A percentile compares a stretch with the other conserved stretches of the same genome.
Evolutionary conservation across 768 basidiomycete genomes (phyloP).

Genomic region (Mycena floridula): DNA sequence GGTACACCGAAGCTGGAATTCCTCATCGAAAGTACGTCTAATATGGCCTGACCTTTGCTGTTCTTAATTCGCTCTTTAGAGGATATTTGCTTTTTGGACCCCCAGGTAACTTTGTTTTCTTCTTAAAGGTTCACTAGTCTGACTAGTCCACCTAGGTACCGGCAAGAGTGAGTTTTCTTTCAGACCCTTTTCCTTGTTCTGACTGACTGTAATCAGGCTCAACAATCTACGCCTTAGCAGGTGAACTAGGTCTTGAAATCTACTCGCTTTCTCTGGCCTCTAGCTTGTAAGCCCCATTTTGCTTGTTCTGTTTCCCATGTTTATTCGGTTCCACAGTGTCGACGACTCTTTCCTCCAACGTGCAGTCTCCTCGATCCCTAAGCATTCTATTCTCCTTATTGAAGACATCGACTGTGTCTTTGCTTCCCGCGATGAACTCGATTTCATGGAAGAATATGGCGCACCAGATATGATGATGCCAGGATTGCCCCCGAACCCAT

Average conservation of each 20-base stretch:
- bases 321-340: too few species aligned
- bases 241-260: slow-evolving; percentile 80
- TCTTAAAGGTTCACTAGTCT: too few species aligned
- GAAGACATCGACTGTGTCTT: slow-evolving; percentile 63
- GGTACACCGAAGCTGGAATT: slow-evolving; percentile 53
- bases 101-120: too few species aligned
- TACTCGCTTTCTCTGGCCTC: slow-evolving; percentile 54
- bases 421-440: slow-evolving; percentile 36
- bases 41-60: too few species aligned
- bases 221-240: slow-evolving; percentile 50
- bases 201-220: slow-evolving; percentile 37
- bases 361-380: slow-evolving; percentile 40
- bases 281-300: too few species aligned
- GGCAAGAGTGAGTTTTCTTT: slow-evolving; percentile 49
- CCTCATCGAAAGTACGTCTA: too few species aligned
- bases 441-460: slow-evolving; percentile 5
- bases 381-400: slow-evolving; percentile 49
- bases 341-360: slow-evolving; percentile 44
- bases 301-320: too few species aligned
- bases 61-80: too few species aligned
- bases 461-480: too few species aligned
- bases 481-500: not conserved
- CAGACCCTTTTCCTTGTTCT: slow-evolving; percentile 12
- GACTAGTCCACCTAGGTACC: too few species aligned
- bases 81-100: slow-evolving; percentile 55